Conservation (phyloP, 106 monocot genomes). For the Acanthochlamys bracteata region DNA sequence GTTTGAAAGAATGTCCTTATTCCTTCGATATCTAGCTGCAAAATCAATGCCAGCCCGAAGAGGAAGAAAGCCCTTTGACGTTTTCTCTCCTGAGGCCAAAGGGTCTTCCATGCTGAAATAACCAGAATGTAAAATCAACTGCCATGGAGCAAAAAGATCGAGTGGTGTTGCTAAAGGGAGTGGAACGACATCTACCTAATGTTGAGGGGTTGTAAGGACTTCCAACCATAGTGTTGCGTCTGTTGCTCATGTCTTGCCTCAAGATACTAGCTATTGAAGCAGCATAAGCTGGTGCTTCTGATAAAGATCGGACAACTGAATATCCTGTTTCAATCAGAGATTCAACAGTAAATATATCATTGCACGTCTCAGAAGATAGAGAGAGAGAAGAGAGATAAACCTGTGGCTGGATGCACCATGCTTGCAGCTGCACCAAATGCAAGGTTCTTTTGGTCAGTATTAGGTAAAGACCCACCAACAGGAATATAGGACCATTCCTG, state of each 20-base stretch:
- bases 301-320: slow-evolving; percentile 89
- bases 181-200: slow-evolving; percentile 37
- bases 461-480: slow-evolving; percentile 96
- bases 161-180: not conserved
- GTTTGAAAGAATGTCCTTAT: slow-evolving; percentile 82
- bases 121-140: too few relatives aligned
- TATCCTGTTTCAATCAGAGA: slow-evolving; percentile 52
- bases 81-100: slow-evolving; percentile 99
- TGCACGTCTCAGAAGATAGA: not conserved
- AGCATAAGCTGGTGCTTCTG: slow-evolving; percentile 94
- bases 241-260: slow-evolving; percentile 24
- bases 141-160: not conserved
- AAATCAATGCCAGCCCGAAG: slow-evolving; percentile 84
- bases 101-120: slow-evolving; percentile 78
- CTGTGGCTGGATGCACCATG: slow-evolving; percentile 99
- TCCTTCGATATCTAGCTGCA: slow-evolving; percentile 84
- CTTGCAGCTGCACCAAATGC: slow-evolving; percentile 99
- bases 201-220: slow-evolving; percentile 50
- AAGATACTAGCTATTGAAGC: slow-evolving; percentile 72
- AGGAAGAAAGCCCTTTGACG: slow-evolving; percentile 95
- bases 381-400: slow-evolving; percentile 13
- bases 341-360: not conserved
- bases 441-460: slow-evolving; percentile 93
- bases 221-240: slow-evolving; percentile 17
- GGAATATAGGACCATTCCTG: slow-evolving; percentile 99